Evolutionary conservation across 805 yeast species (phyloP), one percentile per base, ranked within the genome.

Genomic region (Metschnikowia proteae): DNA sequence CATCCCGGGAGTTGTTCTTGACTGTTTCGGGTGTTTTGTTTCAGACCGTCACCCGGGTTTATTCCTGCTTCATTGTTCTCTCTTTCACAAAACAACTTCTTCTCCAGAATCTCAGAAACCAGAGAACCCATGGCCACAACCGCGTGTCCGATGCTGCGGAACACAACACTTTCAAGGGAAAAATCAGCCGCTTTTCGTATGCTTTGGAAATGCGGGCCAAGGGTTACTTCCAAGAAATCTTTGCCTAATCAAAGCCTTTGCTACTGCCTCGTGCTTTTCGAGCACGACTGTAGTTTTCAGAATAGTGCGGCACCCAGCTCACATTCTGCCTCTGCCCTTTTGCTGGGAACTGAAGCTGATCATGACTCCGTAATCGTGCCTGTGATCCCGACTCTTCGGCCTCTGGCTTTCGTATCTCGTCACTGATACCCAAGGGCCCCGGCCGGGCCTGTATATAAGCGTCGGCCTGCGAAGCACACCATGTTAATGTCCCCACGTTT

Each of bases 71-170:
- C 51, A 72, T 84, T 9, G 59, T 85, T 25, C 60, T 83, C 1
- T 78, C 88, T 2, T 86, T 83, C 61, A 77, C 82, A 38, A 80
- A 76, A 56, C 78, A 75, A 51, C 68, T 86, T 57, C 63, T 83
- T 46, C 74, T 76, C 49, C 75, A 65, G 51, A 57, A 59, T 13
- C 46, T 59, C 17, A 57, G 50, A 29, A 66, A 62, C 36, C 61
- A 58, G 43, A 56, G 60, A n/a, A 55, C 47, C 39, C 52, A 59
- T 41, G 62, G 58, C 25, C 48, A 58, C 32, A 58, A 51, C 28
- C 60, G 63, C n/a, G 62, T 61, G 38, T 65, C 59, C 36, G 66
- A 62, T 42, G 65, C 57, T 9, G 60, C 60, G 5, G 55, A 62
- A 42, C 60, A 60, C 40, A 56, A 53, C 39, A 56, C 59, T 3